phyloP scores from a whole-genome alignment of 2,329 filamentous ascomycete genomes.

The Ascochyta koolunga region DNA sequence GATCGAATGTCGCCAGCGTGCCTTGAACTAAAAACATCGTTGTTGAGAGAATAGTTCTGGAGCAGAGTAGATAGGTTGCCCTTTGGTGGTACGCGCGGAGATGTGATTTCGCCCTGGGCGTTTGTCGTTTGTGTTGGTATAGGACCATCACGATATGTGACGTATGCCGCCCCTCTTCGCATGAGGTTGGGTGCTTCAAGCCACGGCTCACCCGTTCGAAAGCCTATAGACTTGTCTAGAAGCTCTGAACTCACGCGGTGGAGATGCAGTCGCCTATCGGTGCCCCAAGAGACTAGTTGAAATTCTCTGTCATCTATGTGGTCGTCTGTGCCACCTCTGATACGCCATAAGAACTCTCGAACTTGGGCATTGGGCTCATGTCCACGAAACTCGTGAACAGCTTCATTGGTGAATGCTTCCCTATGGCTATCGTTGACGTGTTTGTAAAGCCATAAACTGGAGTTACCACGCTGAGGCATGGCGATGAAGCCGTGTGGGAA shows the following conservation, averaged over 20 bases:
- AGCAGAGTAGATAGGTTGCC: slow-evolving; percentile 37
- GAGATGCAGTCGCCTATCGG: slow-evolving; percentile 80
- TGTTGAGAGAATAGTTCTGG: slow-evolving; percentile 28
- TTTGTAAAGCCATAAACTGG: slow-evolving; percentile 84
- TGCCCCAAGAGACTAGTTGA: slow-evolving; percentile 90
- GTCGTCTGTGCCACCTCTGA: slow-evolving; percentile 69
- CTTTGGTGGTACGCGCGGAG: slow-evolving; percentile 26
- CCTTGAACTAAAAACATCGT: slow-evolving; percentile 17
- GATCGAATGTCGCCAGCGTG: slow-evolving; percentile 9
- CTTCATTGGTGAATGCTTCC: slow-evolving; percentile 34
- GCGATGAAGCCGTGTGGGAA: slow-evolving; percentile 86
- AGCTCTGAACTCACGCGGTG: slow-evolving; percentile 72
- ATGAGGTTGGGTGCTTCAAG: slow-evolving; percentile 73
- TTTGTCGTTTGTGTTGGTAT: slow-evolving; percentile 24
- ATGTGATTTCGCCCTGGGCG: slow-evolving; percentile 25
- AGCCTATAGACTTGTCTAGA: slow-evolving; percentile 70
- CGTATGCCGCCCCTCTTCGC: slow-evolving; percentile 82
- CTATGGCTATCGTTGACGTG: slow-evolving; percentile 55
- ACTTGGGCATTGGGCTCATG: slow-evolving; percentile 65
- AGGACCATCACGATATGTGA: slow-evolving; percentile 73
- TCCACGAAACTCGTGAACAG: slow-evolving; percentile 57
- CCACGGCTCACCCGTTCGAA: slow-evolving; percentile 70
- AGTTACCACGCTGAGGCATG: slow-evolving; percentile 90
- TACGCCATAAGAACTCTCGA: slow-evolving; percentile 91
- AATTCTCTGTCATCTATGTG: slow-evolving; percentile 85